Conservation (phyloP, 306 rosid species). For the Ormosia emarginata region DNA sequence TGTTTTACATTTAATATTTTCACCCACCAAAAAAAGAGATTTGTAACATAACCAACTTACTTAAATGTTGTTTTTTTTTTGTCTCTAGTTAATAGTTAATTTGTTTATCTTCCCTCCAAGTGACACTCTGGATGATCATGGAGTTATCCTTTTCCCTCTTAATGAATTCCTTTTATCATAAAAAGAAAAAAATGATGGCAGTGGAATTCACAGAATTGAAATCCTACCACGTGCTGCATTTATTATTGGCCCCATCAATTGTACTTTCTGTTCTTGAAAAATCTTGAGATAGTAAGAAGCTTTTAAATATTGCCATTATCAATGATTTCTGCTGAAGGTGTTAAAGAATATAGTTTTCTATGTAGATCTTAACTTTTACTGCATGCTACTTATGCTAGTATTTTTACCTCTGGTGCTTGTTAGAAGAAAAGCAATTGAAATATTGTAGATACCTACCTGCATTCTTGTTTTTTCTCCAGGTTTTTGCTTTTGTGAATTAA, state of each 20-base stretch:
- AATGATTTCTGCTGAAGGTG: neutral
- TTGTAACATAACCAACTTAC: neutral
- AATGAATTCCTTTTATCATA: neutral
- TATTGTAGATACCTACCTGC: neutral
- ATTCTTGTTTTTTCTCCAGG: neutral
- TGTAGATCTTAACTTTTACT: neutral
- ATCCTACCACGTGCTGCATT: neutral
- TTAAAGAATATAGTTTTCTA: neutral
- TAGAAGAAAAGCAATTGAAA: constrained; percentile 1
- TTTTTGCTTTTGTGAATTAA: neutral
- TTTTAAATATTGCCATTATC: neutral
- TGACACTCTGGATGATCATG: neutral
- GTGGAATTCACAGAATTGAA: neutral
- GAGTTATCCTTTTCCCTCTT: neutral
- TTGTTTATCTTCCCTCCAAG: neutral
- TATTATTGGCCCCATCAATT: neutral
- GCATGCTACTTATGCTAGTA: neutral
- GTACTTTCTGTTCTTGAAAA: neutral
- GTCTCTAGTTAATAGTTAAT: neutral
- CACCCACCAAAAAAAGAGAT: neutral
- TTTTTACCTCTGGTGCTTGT: neutral
- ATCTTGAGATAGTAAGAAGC: neutral
- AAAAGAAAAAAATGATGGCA: neutral
- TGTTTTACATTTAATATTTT: neutral
- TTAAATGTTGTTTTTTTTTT: neutral